These are phyloP conservation scores for Populus euphratica DNA, from an alignment of 345 rosid genomes.

Conservation along the genomic window DNA sequence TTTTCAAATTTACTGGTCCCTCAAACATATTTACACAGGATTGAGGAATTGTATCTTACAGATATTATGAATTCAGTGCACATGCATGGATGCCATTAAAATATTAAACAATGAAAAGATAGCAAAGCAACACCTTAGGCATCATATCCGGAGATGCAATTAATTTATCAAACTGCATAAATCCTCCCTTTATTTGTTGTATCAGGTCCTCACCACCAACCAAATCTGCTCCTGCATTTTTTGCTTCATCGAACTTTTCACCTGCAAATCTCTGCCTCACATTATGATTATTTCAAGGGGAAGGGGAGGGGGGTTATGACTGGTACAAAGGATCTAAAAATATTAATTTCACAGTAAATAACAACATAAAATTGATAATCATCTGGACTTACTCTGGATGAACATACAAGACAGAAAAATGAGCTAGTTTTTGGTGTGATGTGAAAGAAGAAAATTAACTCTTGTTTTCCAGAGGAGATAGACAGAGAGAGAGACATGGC, in stretches of 20 bases:
- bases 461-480: background rate
- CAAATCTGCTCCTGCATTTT: constrained; percentile 95
- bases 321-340: background rate
- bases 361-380: background rate
- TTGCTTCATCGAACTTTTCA: constrained; percentile 96
- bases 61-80: background rate
- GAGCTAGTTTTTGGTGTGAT: background rate
- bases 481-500: background rate
- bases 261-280: constrained; percentile 44
- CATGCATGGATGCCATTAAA: background rate
- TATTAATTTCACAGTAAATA: background rate
- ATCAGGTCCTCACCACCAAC: constrained; percentile 97
- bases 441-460: background rate
- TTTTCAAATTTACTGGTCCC: background rate
- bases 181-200: constrained; percentile 86
- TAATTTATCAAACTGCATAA: constrained; percentile 93
- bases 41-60: background rate
- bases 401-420: background rate
- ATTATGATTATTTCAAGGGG: constrained; percentile 15
- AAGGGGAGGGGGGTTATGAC: background rate
- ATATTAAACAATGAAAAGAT: constrained; percentile 2
- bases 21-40: background rate
- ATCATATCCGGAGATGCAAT: constrained; percentile 99
- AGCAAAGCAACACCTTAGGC: constrained; percentile 73
- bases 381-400: background rate